These are phyloP conservation scores for Talaromyces sp. DNA, from an alignment of 2,329 filamentous ascomycete genomes.

Conservation along the genomic window DNA sequence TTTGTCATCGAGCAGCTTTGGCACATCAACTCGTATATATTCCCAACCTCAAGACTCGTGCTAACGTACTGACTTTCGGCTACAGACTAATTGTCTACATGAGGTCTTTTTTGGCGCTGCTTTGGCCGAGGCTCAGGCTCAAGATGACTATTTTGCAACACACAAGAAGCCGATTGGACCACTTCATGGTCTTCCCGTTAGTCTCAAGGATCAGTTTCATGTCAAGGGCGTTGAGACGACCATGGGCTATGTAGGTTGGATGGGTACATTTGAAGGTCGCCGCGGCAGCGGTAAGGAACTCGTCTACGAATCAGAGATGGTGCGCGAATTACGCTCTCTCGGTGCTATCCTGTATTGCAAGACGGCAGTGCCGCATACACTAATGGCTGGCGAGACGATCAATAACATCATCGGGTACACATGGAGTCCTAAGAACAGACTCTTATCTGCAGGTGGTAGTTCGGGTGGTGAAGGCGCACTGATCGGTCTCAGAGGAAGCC, in stretches of 20 bases:
- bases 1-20: slow-evolving; percentile 40
- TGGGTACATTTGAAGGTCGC: slow-evolving; percentile 13
- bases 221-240: slow-evolving; percentile 54
- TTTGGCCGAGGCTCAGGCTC: slow-evolving; percentile 20
- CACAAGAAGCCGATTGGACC: slow-evolving; percentile 42
- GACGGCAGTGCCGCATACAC: slow-evolving; percentile 54
- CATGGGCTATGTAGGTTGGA: slow-evolving; percentile 38
- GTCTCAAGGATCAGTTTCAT: slow-evolving; percentile 58
- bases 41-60: background rate
- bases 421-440: slow-evolving; percentile 39
- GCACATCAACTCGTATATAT: slow-evolving; percentile 25
- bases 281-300: background rate
- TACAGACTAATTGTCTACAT: slow-evolving; percentile 24
- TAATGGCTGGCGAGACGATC: slow-evolving; percentile 46
- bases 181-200: slow-evolving; percentile 51
- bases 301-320: slow-evolving; percentile 22
- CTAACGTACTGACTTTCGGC: background rate
- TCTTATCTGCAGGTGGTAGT: slow-evolving; percentile 34
- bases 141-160: slow-evolving; percentile 23
- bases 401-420: slow-evolving; percentile 46
- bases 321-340: slow-evolving; percentile 41
- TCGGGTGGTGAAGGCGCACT: slow-evolving; percentile 58
- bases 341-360: slow-evolving; percentile 56
- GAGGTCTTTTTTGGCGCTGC: slow-evolving; percentile 27
- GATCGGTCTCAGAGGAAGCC: slow-evolving; percentile 57